Base-by-base conservation (phyloP, 495 filamentous ascomycete species). In the Trypethelium eluteriae region DNA sequence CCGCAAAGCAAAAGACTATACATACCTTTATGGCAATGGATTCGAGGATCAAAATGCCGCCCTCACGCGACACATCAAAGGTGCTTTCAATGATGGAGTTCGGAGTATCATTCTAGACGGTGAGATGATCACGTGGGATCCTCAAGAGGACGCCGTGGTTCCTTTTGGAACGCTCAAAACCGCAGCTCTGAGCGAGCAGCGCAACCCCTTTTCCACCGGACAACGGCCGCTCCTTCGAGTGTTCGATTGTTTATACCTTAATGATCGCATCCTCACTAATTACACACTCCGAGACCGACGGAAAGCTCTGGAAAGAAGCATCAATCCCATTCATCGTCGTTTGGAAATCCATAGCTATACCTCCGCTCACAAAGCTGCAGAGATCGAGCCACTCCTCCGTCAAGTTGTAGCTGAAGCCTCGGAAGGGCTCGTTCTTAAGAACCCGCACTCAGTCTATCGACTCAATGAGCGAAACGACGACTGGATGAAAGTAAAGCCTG, bases 401-500 rank as follows among this genome's bases (percentile, higher is more conserved):
- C 85, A 86, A 70, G 89, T 98, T 14, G 88, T 98, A 5, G 90
- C 89, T 3, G 89, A 95, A 70, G 86, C 91, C 2, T 92, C 89
- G 2, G 94, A 98, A 75, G 94, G 94, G 3, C 79, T 98, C 6
- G 92, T 98, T 0, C 79, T 98, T 66, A 98, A 98, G 78, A 98
- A 96, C 71, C 94, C 94, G 4, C 82, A 89, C 12, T 94, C 92
- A 2, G 79, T 84, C 62, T 98, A 98, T 74, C 84, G 86, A 36
- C 80, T 96, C 39, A 96, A 96, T 75, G 89, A 92, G 69, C 89
- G 94, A 38, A 94, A 94, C 72, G 91, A 97, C 71, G 89, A 96
- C 79, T 98, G 94, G 94, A 90, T 98, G 81, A 98, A 98, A 75
- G 92, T 98, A 25, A 98, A 98, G 74, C 94, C 94, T 4, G 94